These are phyloP conservation scores for Paecilomyces fulvus DNA, from an alignment of 2,329 filamentous ascomycete species.

Conservation along the genomic window DNA sequence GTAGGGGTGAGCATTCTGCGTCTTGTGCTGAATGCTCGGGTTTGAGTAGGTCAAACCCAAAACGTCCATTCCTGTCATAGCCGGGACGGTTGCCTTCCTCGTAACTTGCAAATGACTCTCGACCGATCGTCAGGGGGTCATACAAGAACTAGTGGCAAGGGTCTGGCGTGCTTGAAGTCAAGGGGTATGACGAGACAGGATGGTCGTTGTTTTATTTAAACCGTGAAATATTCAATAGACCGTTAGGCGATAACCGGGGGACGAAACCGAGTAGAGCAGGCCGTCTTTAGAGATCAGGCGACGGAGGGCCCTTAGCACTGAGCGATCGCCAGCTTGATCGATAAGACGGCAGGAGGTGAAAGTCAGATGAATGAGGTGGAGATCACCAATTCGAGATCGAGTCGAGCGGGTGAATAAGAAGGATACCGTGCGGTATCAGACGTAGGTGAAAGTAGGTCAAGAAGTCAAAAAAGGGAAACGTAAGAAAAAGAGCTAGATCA, in stretches of 20 bases:
- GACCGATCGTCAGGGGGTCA: slow-evolving; percentile 4
- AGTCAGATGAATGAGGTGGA: background rate
- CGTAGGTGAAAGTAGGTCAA: background rate
- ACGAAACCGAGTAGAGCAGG: slow-evolving; percentile 20
- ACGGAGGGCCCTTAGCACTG: slow-evolving; percentile 21
- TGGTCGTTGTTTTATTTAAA: slow-evolving; percentile 10
- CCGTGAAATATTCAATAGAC: slow-evolving; percentile 18
- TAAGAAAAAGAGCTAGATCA: slow-evolving; percentile 6
- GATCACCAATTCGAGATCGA: background rate
- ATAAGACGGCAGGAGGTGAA: background rate
- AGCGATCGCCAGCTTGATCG: slow-evolving; percentile 18
- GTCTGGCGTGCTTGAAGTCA: background rate
- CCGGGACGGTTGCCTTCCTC: slow-evolving; percentile 19
- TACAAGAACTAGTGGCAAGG: slow-evolving; percentile 4
- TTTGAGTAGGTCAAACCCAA: slow-evolving; percentile 34
- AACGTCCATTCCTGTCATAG: slow-evolving; percentile 38
- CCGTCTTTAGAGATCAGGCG: slow-evolving; percentile 24
- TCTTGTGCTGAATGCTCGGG: slow-evolving; percentile 28
- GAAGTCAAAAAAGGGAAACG: slow-evolving; percentile 5
- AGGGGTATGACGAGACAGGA: slow-evolving; percentile 7
- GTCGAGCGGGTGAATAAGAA: background rate
- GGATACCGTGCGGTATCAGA: slow-evolving; percentile 3
- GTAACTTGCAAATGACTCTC: slow-evolving; percentile 7
- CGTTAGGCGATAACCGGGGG: slow-evolving; percentile 25
- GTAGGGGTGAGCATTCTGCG: slow-evolving; percentile 48